These are phyloP conservation scores for Ceratocystis colombiana DNA, from an alignment of 2,329 filamentous ascomycete genomes.

Conservation along the genomic window DNA sequence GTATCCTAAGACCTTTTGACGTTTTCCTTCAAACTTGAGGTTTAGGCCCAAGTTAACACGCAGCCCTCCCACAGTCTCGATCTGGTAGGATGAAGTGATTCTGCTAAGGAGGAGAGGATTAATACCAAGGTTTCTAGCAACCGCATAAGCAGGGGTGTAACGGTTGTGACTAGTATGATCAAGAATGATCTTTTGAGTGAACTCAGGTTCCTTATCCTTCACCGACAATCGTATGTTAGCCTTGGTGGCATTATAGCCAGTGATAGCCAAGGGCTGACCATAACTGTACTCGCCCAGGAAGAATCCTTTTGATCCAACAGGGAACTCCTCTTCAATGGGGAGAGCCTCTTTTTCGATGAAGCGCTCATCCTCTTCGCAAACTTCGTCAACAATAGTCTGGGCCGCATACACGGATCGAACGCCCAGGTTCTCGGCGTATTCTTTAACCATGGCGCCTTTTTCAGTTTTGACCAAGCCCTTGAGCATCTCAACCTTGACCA, in stretches of 20 bases:
- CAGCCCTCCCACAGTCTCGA: conserved; percentile 65
- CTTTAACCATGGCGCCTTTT: conserved; percentile 81
- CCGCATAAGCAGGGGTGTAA: conserved; percentile 80
- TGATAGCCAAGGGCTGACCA: conserved; percentile 77
- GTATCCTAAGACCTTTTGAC: conserved; percentile 91
- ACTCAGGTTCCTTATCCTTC: conserved; percentile 67
- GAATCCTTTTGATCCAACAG: conserved; percentile 70
- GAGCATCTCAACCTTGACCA: conserved; percentile 88
- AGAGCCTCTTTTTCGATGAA: conserved; percentile 86
- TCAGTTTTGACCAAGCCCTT: conserved; percentile 86
- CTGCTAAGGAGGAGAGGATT: conserved; percentile 87
- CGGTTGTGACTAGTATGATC: conserved; percentile 59
- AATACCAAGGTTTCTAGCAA: conserved; percentile 69
- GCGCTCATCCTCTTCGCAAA: conserved; percentile 80
- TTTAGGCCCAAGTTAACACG: conserved; percentile 89
- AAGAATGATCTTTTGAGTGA: conserved; percentile 62
- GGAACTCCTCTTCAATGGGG: conserved; percentile 86
- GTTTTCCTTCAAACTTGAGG: conserved; percentile 91
- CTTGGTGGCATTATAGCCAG: conserved; percentile 62
- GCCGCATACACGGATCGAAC: conserved; percentile 84
- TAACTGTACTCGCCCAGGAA: conserved; percentile 92
- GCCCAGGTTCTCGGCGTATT: conserved; percentile 77
- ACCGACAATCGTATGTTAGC: conserved; percentile 69
- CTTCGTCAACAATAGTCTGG: conserved; percentile 80
- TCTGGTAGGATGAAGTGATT: conserved; percentile 87